Percentiles rank a stretch among this genome's conserved stretches.
These are phyloP conservation scores for Fusarium lateritium DNA, from an alignment of 2,329 filamentous ascomycete genomes.

Conservation along the genomic window DNA sequence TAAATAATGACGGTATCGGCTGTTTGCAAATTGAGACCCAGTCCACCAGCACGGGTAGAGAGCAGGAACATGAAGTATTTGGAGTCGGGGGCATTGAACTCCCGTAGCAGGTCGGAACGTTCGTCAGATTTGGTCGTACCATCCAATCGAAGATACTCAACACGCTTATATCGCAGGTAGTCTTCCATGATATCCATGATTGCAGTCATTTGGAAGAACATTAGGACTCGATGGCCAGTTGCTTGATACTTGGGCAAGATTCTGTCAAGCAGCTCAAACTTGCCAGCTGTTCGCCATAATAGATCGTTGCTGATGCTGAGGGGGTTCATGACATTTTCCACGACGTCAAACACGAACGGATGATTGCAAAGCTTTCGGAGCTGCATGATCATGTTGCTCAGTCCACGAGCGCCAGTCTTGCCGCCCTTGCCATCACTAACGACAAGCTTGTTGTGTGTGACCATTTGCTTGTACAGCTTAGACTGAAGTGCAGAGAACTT, in stretches of 20 bases:
- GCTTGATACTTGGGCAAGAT: conserved; percentile 93
- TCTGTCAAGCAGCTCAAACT: conserved; percentile 95
- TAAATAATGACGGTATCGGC: conserved; percentile 99
- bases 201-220: conserved; percentile 99
- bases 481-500: conserved; percentile 95
- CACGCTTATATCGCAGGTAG: conserved; percentile 86
- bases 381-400: conserved; percentile 99
- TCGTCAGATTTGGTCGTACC: conserved; percentile 98
- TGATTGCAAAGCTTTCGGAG: conserved; percentile 98
- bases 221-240: conserved; percentile 93
- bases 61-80: conserved; percentile 98
- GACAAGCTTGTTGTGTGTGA: conserved; percentile 93
- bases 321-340: conserved; percentile 98
- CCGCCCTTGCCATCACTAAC: conserved; percentile 96
- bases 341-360: conserved; percentile 97
- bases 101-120: conserved; percentile 87
- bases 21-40: conserved; percentile 96
- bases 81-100: conserved; percentile 92
- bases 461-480: conserved; percentile 97
- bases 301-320: conserved; percentile 89
- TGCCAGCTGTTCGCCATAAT: conserved; percentile 95
- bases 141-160: conserved; percentile 92
- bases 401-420: conserved; percentile 91
- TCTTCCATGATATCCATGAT: conserved; percentile 99
- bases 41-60: conserved; percentile 98